Conservation (phyloP, 192 early-diverging fungal genomes). For the Linnemannia schmuckeri region DNA sequence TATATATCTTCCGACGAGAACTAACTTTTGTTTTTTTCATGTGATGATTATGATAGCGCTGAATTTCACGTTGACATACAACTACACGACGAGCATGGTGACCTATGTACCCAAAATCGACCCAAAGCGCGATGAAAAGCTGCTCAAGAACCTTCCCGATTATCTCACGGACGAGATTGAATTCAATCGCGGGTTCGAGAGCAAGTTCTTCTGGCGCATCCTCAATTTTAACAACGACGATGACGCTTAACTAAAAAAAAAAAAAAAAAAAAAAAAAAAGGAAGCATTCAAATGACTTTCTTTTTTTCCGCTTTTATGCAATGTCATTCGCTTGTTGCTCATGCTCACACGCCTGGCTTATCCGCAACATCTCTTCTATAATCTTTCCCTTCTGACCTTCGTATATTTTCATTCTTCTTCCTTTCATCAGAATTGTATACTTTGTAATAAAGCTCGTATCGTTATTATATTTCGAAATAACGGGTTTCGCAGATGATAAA, state of each 20-base stretch:
- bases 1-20: not conserved
- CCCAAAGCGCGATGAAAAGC: conserved; percentile 7
- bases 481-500: not conserved
- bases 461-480: not conserved
- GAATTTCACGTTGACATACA: conserved; percentile 38
- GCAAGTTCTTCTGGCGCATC: conserved; percentile 48
- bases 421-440: not conserved
- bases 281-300: no score
- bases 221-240: conserved; percentile 41
- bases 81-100: conserved; percentile 6
- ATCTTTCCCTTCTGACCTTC: not conserved
- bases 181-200: conserved; percentile 31
- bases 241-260: not conserved
- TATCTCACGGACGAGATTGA: conserved; percentile 39
- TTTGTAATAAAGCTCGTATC: not conserved
- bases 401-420: not conserved
- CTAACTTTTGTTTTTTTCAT: not conserved
- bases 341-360: no score
- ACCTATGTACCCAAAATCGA: conserved; percentile 26
- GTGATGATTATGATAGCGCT: conserved; percentile 3
- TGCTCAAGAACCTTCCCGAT: conserved; percentile 39
- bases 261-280: no score
- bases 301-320: no score
- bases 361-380: no score
- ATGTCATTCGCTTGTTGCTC: no score